These are phyloP conservation scores for Geotrichum bryndzae DNA, from an alignment of 1,139 yeast species.

Conservation along the genomic window DNA sequence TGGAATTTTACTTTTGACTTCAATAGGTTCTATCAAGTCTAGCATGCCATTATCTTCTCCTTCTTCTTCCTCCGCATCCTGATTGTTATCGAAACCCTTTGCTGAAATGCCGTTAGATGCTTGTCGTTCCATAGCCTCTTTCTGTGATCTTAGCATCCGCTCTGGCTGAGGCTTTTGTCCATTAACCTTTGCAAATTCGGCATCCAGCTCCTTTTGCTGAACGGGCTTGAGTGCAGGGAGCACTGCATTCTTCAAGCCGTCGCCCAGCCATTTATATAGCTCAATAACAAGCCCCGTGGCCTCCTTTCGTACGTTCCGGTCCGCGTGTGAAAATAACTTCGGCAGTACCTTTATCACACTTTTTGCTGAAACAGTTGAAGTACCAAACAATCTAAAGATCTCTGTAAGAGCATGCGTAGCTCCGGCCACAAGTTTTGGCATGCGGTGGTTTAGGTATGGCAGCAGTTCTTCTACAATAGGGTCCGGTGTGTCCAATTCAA, in stretches of 20 bases:
- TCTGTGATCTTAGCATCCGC: conserved; percentile 52
- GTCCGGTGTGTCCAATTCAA: conserved; percentile 63
- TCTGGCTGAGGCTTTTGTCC: conserved; percentile 43
- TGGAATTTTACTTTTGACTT: conserved; percentile 63
- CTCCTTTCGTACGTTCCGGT: conserved; percentile 77
- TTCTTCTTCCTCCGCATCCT: conserved; percentile 19
- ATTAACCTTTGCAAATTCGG: conserved; percentile 54
- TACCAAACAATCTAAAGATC: conserved; percentile 64
- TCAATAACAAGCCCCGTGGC: conserved; percentile 66
- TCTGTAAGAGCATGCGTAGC: conserved; percentile 51
- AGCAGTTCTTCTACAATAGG: conserved; percentile 62
- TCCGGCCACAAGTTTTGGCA: conserved; percentile 78
- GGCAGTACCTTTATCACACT: conserved; percentile 55
- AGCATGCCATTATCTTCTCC: conserved; percentile 43
- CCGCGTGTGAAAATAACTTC: conserved; percentile 78
- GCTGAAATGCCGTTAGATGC: conserved; percentile 25
- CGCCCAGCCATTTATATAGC: conserved; percentile 72
- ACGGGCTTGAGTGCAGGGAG: conserved; percentile 79
- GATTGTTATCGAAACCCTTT: conserved; percentile 22
- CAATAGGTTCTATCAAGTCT: conserved; percentile 51
- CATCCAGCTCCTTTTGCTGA: conserved; percentile 79
- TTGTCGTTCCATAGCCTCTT: conserved; percentile 34
- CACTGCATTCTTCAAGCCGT: conserved; percentile 51
- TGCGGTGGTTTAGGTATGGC: conserved; percentile 54
- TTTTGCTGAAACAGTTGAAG: conserved; percentile 57